Evolutionary conservation across 2,329 filamentous ascomycete species (phyloP).

Genomic region (Cytospora mali): DNA sequence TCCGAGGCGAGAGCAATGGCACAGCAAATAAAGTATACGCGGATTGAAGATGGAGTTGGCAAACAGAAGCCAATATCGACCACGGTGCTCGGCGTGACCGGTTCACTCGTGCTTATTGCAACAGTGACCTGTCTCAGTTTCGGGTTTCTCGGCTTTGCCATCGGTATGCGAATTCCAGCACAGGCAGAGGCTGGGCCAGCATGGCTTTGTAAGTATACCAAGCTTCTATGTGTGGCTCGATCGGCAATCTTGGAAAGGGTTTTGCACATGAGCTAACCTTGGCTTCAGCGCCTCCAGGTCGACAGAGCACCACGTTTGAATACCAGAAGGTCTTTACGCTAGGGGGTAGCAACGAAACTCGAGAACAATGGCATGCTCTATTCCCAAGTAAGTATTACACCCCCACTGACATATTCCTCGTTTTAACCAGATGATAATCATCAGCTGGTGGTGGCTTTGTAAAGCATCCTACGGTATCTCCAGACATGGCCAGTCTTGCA

Average conservation of each 20-base stretch:
- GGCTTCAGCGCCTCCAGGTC: background rate
- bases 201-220: background rate
- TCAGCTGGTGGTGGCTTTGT: background rate
- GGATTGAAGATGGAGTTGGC: background rate
- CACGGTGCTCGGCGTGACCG: background rate
- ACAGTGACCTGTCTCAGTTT: background rate
- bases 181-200: background rate
- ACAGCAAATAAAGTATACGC: background rate
- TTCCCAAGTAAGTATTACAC: background rate
- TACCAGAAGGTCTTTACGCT: background rate
- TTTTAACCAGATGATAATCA: background rate
- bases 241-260: background rate
- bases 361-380: background rate
- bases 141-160: background rate
- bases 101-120: background rate
- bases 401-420: background rate
- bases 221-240: background rate
- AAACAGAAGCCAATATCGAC: background rate
- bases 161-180: background rate
- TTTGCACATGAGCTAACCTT: background rate
- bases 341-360: background rate
- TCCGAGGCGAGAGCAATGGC: background rate
- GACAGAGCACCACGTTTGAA: background rate
- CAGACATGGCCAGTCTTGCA: background rate
- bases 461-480: background rate